Evolutionary conservation across 2,329 filamentous ascomycete genomes (phyloP), one percentile per base, ranked within the genome.

Genomic region (Fusarium odoratissimum): DNA sequence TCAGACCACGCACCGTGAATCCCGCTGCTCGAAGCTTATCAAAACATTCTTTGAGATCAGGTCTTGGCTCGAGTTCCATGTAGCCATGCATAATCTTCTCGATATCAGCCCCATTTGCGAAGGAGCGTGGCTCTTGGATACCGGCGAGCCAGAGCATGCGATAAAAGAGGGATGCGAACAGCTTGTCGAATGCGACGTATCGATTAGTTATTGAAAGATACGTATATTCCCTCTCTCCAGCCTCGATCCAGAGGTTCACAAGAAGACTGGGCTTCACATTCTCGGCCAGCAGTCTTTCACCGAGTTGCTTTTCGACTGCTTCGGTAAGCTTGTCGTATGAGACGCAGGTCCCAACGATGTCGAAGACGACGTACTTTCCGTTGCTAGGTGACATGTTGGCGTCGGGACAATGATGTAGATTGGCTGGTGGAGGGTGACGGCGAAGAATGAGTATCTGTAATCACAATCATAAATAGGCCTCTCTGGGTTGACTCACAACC

Each of bases 161-260:
- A 75, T 86, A 86, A 78, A 88, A 88, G 23, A 87, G 74, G 2
- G 81, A 79, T 16, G 76, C 67, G 67, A 87, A 83, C 23, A 87
- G 76, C 11, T 82, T 78, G 31, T 79, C 81, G 77, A 85, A 88
- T 12, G 80, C 78, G 2, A 75, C 77, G 67, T 88, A 87, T 16
- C 81, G 79, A 3, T 80, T 82, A 1, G 83, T 84, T 12, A 87
- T 79, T 40, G 80, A 83, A 2, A 88, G 81, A 65, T 84, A 87
- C 0, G 84, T 88, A 72, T 84, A 88, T 66, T 88, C 85, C 23
- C 83, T 81, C 73, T 88, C 86, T 1, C 84, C 80, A 1, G 79
- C 81, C 46, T 84, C 84, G 67, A 86, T 79, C 86, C 85, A 88
- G 7, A 80, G 75, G 73, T 82, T 86, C 30, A 83, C 84, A 17